Evolutionary conservation across 2,329 filamentous ascomycete genomes (phyloP), one percentile per base, ranked within the genome.

Genomic region (Cladophialophora bantiana): DNA sequence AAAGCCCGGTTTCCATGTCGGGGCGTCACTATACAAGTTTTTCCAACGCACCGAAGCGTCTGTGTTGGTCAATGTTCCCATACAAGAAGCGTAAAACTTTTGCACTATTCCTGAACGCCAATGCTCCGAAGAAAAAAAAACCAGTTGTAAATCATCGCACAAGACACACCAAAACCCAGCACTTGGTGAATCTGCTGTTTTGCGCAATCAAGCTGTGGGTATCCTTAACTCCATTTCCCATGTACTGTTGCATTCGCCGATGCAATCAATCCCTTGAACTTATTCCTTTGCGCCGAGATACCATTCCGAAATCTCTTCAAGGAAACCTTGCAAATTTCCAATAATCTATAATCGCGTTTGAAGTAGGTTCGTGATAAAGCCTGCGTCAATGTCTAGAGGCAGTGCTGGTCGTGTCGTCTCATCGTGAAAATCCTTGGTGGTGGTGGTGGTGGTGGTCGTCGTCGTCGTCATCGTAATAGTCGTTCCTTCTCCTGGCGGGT

Each of bases 101-200:
- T 4, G 6, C 18, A 18, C 45, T 26, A 26, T 50, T 13, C 45
- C 45, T 0, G 3, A 26, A 26, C 26, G 26, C 26, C 26, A 26
- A 6, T 7, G 7, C 18, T 20, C n/a, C n/a, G n/a, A n/a, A n/a
- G n/a, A n/a, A n/a, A 1, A 26, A 50, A 18, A 20, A 26, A 2
- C 12, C 15, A 42, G 3, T 42, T 15, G 2, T 15, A 42, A 40
- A 40, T 40, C 9, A 4, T 13, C 9, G 38, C 2, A n/a, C 36
- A 12, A 58, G 26, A 59, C 42, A 45, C 7, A 32, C 40, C 13
- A 48, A 7, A 18, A 59, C 38, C 38, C 57, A 59, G 57, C 57
- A 59, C 38, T 59, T 26, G 57, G 56, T 48, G 56, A 35, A 36
- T 36, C 57, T 35, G 40, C 57, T 4, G 9, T 15, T 18, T 13